These are phyloP conservation scores for Phytophthora tentaculata DNA, from an alignment of 352 stramenopile genomes.

Conservation along the genomic window DNA sequence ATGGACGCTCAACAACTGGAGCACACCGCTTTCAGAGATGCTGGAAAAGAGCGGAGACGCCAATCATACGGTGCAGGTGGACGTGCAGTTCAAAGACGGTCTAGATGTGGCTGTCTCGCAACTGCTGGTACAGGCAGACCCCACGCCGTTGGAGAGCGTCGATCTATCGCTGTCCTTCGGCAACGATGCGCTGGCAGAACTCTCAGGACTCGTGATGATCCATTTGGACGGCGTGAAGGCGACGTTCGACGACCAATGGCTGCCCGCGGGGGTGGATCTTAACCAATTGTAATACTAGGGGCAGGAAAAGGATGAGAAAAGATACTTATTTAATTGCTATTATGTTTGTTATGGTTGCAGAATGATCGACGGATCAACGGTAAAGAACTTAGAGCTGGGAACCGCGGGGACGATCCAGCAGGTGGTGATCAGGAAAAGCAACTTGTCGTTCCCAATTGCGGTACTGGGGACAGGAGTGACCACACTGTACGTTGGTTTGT, in stretches of 20 bases:
- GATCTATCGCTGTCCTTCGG: slow-evolving; percentile 30
- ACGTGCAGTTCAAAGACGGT: slow-evolving; percentile 36
- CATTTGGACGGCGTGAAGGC: slow-evolving; percentile 50
- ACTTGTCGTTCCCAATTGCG: slow-evolving; percentile 52
- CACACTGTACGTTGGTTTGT: slow-evolving; percentile 37
- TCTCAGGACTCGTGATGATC: slow-evolving; percentile 40
- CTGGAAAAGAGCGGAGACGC: slow-evolving; percentile 9
- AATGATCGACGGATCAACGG: slow-evolving; percentile 47
- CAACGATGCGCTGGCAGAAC: slow-evolving; percentile 23
- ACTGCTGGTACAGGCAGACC: slow-evolving; percentile 28
- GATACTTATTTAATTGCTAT: slow-evolving; percentile 1
- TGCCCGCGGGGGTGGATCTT: slow-evolving; percentile 34
- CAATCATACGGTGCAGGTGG: slow-evolving; percentile 23
- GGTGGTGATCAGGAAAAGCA: slow-evolving; percentile 50
- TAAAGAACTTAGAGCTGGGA: slow-evolving; percentile 46
- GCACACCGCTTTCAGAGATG: slow-evolving; percentile 23
- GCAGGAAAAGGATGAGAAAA: not conserved
- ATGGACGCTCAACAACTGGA: slow-evolving; percentile 48
- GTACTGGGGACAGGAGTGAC: slow-evolving; percentile 42
- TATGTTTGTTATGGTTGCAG: slow-evolving; percentile 25
- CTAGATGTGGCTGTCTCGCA: slow-evolving; percentile 26
- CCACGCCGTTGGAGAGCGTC: slow-evolving; percentile 13
- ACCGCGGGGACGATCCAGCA: slow-evolving; percentile 41
- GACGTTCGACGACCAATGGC: slow-evolving; percentile 48
- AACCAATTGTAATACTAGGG: slow-evolving; percentile 50